phyloP scores from a whole-genome alignment of 169 alveolate genomes.

The Eimeria falciformis region DNA sequence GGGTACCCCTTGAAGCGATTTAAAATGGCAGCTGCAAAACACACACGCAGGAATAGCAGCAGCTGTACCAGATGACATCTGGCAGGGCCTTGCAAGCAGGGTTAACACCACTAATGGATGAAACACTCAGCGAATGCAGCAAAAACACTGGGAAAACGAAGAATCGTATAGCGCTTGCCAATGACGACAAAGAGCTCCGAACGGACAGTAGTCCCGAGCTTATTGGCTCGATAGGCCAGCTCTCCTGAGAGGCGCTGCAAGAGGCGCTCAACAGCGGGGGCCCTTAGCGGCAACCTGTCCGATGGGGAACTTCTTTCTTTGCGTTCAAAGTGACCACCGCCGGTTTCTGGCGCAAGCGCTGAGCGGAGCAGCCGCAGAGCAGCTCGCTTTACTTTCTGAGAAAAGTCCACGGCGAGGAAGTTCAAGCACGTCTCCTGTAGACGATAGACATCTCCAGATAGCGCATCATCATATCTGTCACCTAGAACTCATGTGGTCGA shows the following conservation, averaged over 20 bases:
- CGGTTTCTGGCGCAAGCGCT: neutral
- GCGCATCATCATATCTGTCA: neutral
- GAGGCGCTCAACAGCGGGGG: neutral
- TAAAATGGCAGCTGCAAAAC: slow-evolving; percentile 25
- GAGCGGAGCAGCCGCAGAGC: neutral
- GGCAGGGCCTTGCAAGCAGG: neutral
- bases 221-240: neutral
- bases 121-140: neutral
- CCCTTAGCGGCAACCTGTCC: neutral
- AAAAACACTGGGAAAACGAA: too few relatives aligned
- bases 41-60: neutral
- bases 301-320: neutral
- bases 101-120: neutral
- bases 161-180: neutral
- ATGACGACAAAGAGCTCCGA: slow-evolving; percentile 4
- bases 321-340: neutral
- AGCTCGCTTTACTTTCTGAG: neutral
- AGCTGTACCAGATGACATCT: neutral
- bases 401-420: neutral
- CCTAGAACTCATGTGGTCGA: too few relatives aligned
- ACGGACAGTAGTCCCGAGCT: slow-evolving; percentile 6
- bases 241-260: slow-evolving; percentile 12
- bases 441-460: neutral
- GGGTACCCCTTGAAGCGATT: slow-evolving; percentile 23
- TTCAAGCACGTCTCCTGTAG: neutral